Conservation (phyloP, 176 grass and related monocot genomes). For the Triticum turgidum region DNA sequence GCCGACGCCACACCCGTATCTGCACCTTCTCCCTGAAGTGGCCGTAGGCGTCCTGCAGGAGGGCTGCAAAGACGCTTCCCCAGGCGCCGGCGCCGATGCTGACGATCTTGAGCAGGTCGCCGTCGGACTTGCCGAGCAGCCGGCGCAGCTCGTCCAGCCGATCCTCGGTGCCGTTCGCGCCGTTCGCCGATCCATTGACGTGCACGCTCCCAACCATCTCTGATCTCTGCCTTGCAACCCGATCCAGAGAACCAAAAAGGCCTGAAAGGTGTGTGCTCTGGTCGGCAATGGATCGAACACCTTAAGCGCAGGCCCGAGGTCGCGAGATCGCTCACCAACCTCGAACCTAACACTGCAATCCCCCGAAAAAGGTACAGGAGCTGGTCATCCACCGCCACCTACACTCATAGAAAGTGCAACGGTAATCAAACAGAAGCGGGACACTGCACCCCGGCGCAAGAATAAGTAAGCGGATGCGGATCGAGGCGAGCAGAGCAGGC, state of each 20-base stretch:
- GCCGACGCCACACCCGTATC: slow-evolving; percentile 87
- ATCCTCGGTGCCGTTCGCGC: slow-evolving; percentile 59
- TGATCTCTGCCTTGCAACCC: too few species aligned
- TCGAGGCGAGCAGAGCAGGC: neutral
- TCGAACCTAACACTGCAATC: neutral
- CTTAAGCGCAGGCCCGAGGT: slow-evolving; percentile 6
- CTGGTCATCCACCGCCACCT: slow-evolving; percentile 57
- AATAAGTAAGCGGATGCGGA: slow-evolving; percentile 12
- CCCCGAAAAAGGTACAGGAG: neutral
- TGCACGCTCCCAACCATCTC: slow-evolving; percentile 77
- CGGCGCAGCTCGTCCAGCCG: slow-evolving; percentile 77
- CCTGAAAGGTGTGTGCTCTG: neutral
- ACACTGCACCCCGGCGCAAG: neutral
- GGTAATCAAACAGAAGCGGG: neutral
- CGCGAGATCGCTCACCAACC: slow-evolving; percentile 46
- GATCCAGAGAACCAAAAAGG: too few species aligned
- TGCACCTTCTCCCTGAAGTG: slow-evolving; percentile 90
- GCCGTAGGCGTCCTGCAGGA: slow-evolving; percentile 90
- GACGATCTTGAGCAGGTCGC: slow-evolving; percentile 93
- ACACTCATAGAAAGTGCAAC: slow-evolving; percentile 16
- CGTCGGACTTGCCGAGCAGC: slow-evolving; percentile 79
- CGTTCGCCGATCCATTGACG: slow-evolving; percentile 54
- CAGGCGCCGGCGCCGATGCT: slow-evolving; percentile 90
- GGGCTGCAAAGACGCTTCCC: slow-evolving; percentile 92
- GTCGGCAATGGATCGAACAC: slow-evolving; percentile 33